A percentile compares a stretch with the other conserved stretches of the same genome.
These are phyloP conservation scores for Coprinopsis cinerea DNA, from an alignment of 768 basidiomycete species.

Conservation along the genomic window DNA sequence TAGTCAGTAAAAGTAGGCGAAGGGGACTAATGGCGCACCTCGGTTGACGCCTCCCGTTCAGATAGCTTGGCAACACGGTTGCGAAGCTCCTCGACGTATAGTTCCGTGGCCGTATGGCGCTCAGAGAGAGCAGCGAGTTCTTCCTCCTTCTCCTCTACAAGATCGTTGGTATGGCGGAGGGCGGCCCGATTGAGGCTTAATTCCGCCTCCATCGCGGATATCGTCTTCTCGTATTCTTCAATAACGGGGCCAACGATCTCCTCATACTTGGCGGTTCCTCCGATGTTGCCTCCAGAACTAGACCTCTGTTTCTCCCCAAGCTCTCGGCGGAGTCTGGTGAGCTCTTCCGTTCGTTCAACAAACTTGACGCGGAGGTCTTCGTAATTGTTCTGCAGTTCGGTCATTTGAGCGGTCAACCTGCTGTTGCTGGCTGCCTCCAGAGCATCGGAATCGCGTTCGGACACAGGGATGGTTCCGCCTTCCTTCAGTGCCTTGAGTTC, in stretches of 20 bases:
- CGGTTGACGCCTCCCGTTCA: conserved; percentile 87
- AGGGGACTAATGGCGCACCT: conserved; percentile 48
- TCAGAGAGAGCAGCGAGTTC: conserved; percentile 62
- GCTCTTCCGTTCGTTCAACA: conserved; percentile 84
- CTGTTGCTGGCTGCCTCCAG: conserved; percentile 66
- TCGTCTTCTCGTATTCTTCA: conserved; percentile 98
- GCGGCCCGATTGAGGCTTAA: conserved; percentile 83
- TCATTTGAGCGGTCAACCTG: conserved; percentile 74
- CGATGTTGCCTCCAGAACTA: conserved; percentile 53
- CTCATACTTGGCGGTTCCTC: conserved; percentile 75
- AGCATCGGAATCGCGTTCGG: conserved; percentile 29
- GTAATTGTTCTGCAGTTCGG: conserved; percentile 80
- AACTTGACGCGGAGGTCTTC: conserved; percentile 79
- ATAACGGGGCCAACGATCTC: conserved; percentile 97
- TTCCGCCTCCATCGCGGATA: conserved; percentile 90
- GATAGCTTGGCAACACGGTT: conserved; percentile 72
- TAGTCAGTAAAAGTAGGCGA: conserved; percentile 12
- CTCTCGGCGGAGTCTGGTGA: conserved; percentile 73
- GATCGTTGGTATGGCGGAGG: conserved; percentile 83
- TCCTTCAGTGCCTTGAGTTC: conserved; percentile 82
- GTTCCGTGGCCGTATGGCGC: conserved; percentile 71
- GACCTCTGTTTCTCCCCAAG: conserved; percentile 67
- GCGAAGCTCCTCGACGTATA: conserved; percentile 84
- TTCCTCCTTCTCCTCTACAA: conserved; percentile 88
- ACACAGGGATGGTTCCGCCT: conserved; percentile 34